Conservation (phyloP, 495 filamentous ascomycete species). For the Neurospora sp. region DNA sequence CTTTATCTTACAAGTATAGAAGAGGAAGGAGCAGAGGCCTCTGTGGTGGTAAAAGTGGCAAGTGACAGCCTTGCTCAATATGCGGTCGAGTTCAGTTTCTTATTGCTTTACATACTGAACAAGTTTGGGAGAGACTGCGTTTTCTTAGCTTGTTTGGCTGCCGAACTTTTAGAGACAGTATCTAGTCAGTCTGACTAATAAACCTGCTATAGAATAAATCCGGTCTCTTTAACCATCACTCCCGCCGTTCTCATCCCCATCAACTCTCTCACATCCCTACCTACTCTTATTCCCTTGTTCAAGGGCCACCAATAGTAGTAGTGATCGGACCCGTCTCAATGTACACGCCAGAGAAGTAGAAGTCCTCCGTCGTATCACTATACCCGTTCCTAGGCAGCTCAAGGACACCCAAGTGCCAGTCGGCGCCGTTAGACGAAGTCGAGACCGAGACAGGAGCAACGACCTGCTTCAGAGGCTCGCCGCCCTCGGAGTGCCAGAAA, state of each 20-base stretch:
- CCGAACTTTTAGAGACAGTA: background rate
- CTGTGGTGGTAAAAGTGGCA: background rate
- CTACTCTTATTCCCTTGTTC: background rate
- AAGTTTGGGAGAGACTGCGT: background rate
- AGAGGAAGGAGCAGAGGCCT: background rate
- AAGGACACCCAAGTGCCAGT: conserved; percentile 68
- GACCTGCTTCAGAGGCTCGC: conserved; percentile 43
- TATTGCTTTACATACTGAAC: background rate
- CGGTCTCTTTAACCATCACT: background rate
- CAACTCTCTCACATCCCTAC: conserved; percentile 1
- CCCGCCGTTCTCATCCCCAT: background rate
- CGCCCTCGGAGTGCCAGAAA: conserved; percentile 58
- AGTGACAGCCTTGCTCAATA: background rate
- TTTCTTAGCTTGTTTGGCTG: background rate
- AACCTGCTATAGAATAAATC: background rate
- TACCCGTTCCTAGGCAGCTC: conserved; percentile 50
- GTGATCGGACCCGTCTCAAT: conserved; percentile 56
- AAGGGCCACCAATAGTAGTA: conserved; percentile 43
- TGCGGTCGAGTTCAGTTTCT: background rate
- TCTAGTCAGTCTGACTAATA: background rate
- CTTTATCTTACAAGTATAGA: background rate
- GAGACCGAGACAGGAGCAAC: conserved; percentile 47
- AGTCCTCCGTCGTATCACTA: conserved; percentile 48
- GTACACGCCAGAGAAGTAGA: conserved; percentile 64
- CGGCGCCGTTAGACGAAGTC: conserved; percentile 55